Evolutionary conservation across 306 rosid genomes (phyloP).

Genomic region (Erythrophleum fordii): DNA sequence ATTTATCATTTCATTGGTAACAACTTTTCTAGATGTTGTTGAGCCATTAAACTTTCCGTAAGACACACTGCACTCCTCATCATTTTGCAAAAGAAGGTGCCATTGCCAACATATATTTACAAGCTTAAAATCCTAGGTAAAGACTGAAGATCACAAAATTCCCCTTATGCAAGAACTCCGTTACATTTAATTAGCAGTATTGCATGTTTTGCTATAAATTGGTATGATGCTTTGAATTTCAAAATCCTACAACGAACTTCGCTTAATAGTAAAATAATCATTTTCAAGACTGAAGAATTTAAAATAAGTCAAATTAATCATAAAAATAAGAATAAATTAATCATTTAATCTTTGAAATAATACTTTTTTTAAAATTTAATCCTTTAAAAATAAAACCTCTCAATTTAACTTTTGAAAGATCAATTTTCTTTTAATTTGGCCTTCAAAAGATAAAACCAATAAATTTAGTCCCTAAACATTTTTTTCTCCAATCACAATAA

Average conservation of each 20-base stretch:
- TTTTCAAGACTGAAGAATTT: background rate
- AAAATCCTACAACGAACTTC: background rate
- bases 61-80: slow-evolving; percentile 25
- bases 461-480: background rate
- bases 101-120: background rate
- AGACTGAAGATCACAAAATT: background rate
- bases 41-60: slow-evolving; percentile 34
- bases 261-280: background rate
- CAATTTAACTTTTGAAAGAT: background rate
- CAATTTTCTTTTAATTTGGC: background rate
- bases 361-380: background rate
- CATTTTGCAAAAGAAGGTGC: slow-evolving; percentile 27
- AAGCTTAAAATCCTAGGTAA: background rate
- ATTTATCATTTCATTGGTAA: slow-evolving; percentile 31
- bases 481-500: background rate
- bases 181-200: background rate
- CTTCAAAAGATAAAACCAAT: background rate
- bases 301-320: background rate
- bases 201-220: background rate
- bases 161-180: background rate
- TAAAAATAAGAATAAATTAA: background rate
- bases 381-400: background rate
- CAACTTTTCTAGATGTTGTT: slow-evolving; percentile 26
- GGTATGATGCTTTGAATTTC: background rate
- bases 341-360: background rate